Evolutionary conservation across 2,329 filamentous ascomycete species (phyloP).

Genomic region (Apiospora sp.): DNA sequence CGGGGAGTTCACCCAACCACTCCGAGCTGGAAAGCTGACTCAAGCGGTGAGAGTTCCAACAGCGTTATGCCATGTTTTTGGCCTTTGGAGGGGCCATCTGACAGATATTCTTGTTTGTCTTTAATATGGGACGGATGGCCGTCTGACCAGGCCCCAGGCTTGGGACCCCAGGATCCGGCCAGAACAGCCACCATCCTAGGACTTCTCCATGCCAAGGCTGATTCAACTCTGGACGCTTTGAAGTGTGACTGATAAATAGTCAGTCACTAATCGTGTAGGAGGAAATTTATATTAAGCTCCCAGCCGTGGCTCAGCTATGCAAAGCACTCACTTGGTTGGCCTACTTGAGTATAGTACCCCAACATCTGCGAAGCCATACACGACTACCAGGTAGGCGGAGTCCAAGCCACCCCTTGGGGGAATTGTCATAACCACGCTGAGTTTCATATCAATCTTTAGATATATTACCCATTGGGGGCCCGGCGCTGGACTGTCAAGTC

Average conservation of each 20-base stretch:
- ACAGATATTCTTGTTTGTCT: neutral
- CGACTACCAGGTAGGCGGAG: neutral
- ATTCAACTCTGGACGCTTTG: neutral
- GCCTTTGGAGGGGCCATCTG: neutral
- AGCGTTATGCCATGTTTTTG: neutral
- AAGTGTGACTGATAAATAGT: neutral
- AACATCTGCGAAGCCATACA: neutral
- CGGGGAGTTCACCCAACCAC: neutral
- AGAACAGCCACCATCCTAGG: neutral
- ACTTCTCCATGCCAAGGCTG: constrained; percentile 10
- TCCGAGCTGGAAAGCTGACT: neutral
- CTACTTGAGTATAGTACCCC: neutral
- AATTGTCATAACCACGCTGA: neutral
- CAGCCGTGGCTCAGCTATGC: neutral
- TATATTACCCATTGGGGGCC: neutral
- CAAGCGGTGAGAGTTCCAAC: constrained; percentile 1
- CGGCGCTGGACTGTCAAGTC: neutral
- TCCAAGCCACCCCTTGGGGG: neutral
- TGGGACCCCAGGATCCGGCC: neutral
- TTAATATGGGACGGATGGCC: neutral
- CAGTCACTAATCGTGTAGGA: neutral
- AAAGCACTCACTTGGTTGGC: neutral
- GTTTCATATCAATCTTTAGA: neutral
- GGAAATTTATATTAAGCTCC: neutral
- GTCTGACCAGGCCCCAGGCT: neutral